Conservation (phyloP, 2,329 filamentous ascomycete species). For the Dactylonectria macrodidyma region DNA sequence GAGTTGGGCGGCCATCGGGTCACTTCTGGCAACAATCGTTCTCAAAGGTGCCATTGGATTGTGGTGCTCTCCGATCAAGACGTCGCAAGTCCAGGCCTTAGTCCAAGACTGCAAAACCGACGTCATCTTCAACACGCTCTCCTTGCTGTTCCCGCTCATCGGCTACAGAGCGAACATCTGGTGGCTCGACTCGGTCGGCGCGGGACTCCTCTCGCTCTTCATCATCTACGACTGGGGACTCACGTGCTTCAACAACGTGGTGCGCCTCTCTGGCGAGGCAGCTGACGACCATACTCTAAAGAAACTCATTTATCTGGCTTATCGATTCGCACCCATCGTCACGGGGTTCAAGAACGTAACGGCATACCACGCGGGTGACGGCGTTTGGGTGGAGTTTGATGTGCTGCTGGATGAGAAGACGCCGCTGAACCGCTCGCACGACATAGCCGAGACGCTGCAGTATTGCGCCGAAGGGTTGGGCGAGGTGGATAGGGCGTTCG, state of each 20-base stretch:
- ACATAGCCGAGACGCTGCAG: conserved; percentile 53
- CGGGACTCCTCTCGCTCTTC: conserved; percentile 73
- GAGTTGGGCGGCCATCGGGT: conserved; percentile 50
- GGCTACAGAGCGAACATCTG: conserved; percentile 72
- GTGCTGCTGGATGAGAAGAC: conserved; percentile 51
- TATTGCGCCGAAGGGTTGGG: conserved; percentile 52
- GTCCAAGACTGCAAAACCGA: conserved; percentile 69
- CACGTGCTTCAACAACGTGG: conserved; percentile 59
- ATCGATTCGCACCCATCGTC: conserved; percentile 52
- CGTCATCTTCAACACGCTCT: conserved; percentile 90
- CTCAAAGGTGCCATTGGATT: conserved; percentile 87
- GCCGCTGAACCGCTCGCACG: conserved; percentile 49
- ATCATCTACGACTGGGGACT: conserved; percentile 79
- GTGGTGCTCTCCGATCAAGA: conserved; percentile 86
- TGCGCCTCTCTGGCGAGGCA: conserved; percentile 51
- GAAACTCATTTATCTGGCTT: conserved; percentile 53
- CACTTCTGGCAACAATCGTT: conserved; percentile 80
- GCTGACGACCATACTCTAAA: conserved; percentile 48
- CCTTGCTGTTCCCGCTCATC: conserved; percentile 86
- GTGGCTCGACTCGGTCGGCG: conserved; percentile 77
- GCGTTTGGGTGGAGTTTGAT: conserved; percentile 54
- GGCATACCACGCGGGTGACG: conserved; percentile 53
- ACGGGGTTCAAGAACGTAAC: conserved; percentile 53
- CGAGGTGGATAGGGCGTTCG: conserved; percentile 53
- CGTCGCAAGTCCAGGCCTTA: conserved; percentile 84